phyloP scores from a whole-genome alignment of 1,139 yeast species.

The Yamadazyma atlantica region DNA sequence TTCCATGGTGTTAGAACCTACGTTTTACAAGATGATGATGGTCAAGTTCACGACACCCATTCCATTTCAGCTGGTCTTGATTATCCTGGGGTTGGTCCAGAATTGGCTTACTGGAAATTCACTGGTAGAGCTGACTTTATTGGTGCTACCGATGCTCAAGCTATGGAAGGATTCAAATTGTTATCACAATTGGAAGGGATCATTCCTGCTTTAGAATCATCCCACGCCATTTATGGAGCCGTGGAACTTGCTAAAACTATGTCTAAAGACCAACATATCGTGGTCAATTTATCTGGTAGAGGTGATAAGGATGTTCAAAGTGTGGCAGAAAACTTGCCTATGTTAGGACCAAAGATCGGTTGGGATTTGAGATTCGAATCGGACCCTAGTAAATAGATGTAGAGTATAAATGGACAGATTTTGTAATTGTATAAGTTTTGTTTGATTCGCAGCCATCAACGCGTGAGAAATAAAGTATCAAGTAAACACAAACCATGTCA shows the following conservation, averaged over 20 bases:
- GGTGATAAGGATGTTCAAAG: constrained; percentile 99
- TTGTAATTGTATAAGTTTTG: not conserved
- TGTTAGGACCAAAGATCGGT: constrained; percentile 82
- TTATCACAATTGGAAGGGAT: constrained; percentile 95
- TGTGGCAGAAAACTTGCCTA: constrained; percentile 92
- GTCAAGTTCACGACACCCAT: constrained; percentile 97
- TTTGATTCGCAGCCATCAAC: constrained; percentile 1
- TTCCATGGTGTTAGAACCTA: constrained; percentile 97
- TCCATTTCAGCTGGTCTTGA: constrained; percentile 98
- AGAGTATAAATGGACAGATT: not conserved
- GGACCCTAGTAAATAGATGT: constrained; percentile 37
- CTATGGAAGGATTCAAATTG: constrained; percentile 83
- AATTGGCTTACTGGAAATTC: constrained; percentile 91
- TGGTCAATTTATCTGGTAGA: constrained; percentile 93
- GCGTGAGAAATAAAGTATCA: not conserved
- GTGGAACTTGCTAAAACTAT: constrained; percentile 83
- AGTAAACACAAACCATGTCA: not conserved
- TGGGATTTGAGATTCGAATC: constrained; percentile 94
- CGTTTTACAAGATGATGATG: constrained; percentile 86
- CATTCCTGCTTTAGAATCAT: constrained; percentile 95
- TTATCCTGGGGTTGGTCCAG: constrained; percentile 99
- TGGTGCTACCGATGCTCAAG: constrained; percentile 91
- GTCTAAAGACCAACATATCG: constrained; percentile 74
- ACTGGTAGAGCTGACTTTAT: constrained; percentile 88
- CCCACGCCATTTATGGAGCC: constrained; percentile 95